Evolutionary conservation across 768 basidiomycete genomes (phyloP), one percentile per base, ranked within the genome.

Genomic region (Trametes cingulata): DNA sequence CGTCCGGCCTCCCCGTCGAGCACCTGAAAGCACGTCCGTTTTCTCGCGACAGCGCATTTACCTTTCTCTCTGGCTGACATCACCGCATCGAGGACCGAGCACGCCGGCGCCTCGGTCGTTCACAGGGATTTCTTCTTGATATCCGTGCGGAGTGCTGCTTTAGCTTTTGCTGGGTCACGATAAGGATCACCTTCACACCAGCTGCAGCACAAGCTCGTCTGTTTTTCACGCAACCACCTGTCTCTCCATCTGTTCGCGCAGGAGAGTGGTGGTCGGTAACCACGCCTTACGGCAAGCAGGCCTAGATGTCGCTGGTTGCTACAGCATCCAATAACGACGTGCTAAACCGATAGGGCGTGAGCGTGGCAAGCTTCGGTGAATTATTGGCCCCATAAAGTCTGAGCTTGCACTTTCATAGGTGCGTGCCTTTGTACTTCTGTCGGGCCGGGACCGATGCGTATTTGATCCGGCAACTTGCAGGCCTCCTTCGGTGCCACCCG

Each of bases 401-500:
- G 29, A 49, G 46, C 39, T 47, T 48, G 36, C 55, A 56, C 27
- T 39, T 50, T 37, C 39, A 48, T 57, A 25, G 42, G 56, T 57
- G 36, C n/a, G 55, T 48, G 17, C 36, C 37, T 56, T 40, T 48
- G 46, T 42, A 17, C 47, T 57, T 57, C 56, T 49, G 39, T 49
- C 47, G 56, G 56, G 27, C 56, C 56, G 56, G 55, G 47, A 33
- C 56, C 56, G 56, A 47, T 35, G 33, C 29, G 9, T 27, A 29
- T 42, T 42, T 57, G 46, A 57, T 57, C 56, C 56, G 47, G 35
- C 39, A 9, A 46, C 19, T 20, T 49, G 56, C 56, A 57, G 56
- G n/a, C n/a, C 27, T 49, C 27, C 25, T 22, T 57, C 47, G 47
- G 22, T 27, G 42, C 47, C 20, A 40, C 27, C 8, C 20, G 13